These are phyloP conservation scores for Ophiostoma perfectum DNA, from an alignment of 2,329 filamentous ascomycete species.

Conservation along the genomic window DNA sequence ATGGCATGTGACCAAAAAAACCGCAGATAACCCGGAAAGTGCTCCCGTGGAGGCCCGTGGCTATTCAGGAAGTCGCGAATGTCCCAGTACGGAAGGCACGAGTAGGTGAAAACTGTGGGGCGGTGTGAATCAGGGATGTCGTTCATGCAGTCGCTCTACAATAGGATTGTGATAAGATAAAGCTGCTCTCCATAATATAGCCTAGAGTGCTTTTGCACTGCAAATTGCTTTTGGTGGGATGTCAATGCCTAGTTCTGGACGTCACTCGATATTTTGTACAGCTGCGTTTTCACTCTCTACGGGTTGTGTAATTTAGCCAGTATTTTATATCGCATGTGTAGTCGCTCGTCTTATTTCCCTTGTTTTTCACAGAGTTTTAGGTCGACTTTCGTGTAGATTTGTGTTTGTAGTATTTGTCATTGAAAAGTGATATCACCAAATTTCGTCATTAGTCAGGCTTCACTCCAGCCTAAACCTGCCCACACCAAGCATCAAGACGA, in stretches of 20 bases:
- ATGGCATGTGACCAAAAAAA: neutral
- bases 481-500: neutral
- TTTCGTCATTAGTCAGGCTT: slow-evolving; percentile 2
- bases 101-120: neutral
- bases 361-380: neutral
- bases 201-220: neutral
- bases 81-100: neutral
- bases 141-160: neutral
- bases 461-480: neutral
- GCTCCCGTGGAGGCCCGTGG: neutral
- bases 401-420: neutral
- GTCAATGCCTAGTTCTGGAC: neutral
- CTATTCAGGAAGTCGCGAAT: neutral
- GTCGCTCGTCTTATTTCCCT: neutral
- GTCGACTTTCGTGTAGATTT: neutral
- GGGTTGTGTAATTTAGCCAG: neutral
- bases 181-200: neutral
- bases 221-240: slow-evolving; percentile 7
- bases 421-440: neutral
- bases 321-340: neutral
- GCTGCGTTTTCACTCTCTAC: neutral
- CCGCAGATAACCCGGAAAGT: neutral
- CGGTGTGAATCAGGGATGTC: slow-evolving; percentile 7
- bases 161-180: slow-evolving; percentile 2
- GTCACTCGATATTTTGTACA: neutral